Evolutionary conservation across 2,329 filamentous ascomycete species (phyloP).

Genomic region (Proliferodiscus dingleyae): DNA sequence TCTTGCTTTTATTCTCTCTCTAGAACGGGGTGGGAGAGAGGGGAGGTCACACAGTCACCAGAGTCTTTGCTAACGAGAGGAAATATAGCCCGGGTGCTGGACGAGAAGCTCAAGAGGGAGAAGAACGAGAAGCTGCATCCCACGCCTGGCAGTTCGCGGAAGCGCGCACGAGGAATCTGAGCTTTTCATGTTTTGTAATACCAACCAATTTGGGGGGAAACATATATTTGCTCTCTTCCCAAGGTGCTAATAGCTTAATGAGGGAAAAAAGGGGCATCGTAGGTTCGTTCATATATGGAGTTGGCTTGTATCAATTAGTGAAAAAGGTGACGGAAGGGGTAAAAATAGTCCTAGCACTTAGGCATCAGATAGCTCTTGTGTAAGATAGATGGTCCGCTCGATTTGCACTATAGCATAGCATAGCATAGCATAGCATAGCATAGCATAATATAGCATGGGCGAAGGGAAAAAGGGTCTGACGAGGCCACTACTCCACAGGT

Average conservation of each 20-base stretch:
- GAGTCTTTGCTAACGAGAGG: no score
- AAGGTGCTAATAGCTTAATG: no score
- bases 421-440: no score
- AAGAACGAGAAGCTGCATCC: constrained; percentile 50
- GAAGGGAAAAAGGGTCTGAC: no score
- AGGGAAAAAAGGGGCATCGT: no score
- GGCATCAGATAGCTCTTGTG: no score
- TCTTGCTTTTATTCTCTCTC: constrained; percentile 18
- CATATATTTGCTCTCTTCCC: not conserved
- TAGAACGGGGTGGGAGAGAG: not conserved
- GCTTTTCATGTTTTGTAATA: not conserved
- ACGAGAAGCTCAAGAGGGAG: constrained; percentile 63
- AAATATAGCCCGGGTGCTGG: constrained; percentile 56
- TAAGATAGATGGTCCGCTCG: no score
- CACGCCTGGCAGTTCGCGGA: constrained; percentile 45
- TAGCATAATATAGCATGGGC: no score
- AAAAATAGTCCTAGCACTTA: not conserved
- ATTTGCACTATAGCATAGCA: no score
- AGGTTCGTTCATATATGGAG: no score
- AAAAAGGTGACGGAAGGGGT: not conserved
- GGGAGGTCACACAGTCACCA: no score
- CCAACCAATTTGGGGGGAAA: not conserved
- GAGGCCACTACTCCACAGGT: no score
- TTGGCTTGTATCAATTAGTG: not conserved
- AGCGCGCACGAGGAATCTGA: constrained; percentile 42